phyloP scores from a whole-genome alignment of 306 rosid species.

The Cercis canadensis region DNA sequence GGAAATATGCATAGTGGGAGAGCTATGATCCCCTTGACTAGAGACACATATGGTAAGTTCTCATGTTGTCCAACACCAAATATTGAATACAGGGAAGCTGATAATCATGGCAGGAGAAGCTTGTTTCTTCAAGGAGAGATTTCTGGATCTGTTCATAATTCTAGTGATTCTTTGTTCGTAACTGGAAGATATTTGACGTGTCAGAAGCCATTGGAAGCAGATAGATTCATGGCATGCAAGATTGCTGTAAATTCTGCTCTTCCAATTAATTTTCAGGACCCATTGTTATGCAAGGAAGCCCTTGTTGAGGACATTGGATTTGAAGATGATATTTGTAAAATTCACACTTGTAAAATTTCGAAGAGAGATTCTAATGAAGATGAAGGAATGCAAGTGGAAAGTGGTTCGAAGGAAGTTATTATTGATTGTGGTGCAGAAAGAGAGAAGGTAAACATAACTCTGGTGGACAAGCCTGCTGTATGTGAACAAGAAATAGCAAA shows the following conservation, averaged over 20 bases:
- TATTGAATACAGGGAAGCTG: constrained; percentile 35
- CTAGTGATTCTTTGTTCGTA: too few species aligned
- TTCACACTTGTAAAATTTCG: constrained; percentile 29
- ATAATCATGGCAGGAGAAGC: too few species aligned
- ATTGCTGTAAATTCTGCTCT: too few species aligned
- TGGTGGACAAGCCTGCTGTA: constrained; percentile 31
- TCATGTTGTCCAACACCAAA: constrained; percentile 24
- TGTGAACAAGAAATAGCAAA: constrained; percentile 30
- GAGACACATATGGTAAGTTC: constrained; percentile 33
- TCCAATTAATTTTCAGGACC: too few species aligned
- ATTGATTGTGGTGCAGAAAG: constrained; percentile 20
- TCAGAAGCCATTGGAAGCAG: too few species aligned
- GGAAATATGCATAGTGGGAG: constrained; percentile 27
- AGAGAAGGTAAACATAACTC: constrained; percentile 33
- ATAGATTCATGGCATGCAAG: too few species aligned
- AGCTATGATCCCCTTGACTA: constrained; percentile 37
- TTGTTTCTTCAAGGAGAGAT: too few species aligned
- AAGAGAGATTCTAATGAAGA: constrained; percentile 34
- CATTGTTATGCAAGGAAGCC: too few species aligned
- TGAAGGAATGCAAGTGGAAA: constrained; percentile 29
- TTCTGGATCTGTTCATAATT: too few species aligned
- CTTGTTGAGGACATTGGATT: constrained; percentile 15
- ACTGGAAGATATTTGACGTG: too few species aligned
- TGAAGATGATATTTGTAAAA: constrained; percentile 22
- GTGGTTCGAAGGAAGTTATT: constrained; percentile 23